Conservation (phyloP, 2,329 filamentous ascomycete species). For the Rhytidhysteron rufulum region DNA sequence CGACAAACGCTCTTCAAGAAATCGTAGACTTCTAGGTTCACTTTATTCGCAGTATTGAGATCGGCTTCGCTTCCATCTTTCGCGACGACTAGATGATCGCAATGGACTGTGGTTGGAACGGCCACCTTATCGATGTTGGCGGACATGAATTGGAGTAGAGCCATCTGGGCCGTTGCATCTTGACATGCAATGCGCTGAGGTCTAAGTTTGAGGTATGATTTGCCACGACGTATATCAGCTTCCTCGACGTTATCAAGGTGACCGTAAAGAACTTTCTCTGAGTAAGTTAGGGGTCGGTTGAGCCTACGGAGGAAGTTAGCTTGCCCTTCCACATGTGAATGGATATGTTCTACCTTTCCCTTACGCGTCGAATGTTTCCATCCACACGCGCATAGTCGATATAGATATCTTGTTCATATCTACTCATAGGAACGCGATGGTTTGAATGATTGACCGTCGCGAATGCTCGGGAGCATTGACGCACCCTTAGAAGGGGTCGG, state of each 20-base stretch:
- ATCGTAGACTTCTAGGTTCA: constrained; percentile 99
- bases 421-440: no score
- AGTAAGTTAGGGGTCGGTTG: constrained; percentile 88
- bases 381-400: no score
- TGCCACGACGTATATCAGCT: constrained; percentile 93
- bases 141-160: constrained; percentile 99
- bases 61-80: constrained; percentile 92
- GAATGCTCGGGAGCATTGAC: no score
- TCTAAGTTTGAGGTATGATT: constrained; percentile 92
- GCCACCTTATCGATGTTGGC: constrained; percentile 94
- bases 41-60: constrained; percentile 81
- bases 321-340: no score
- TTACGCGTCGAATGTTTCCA: no score
- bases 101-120: constrained; percentile 94
- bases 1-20: constrained; percentile 90
- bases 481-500: no score
- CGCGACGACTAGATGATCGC: constrained; percentile 98
- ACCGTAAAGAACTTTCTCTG: constrained; percentile 99
- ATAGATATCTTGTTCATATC: no score
- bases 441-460: no score
- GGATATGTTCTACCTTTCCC: no score
- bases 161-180: constrained; percentile 99
- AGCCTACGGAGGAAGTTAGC: constrained; percentile 82
- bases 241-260: constrained; percentile 95
- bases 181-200: constrained; percentile 98